Conservation (phyloP, 768 basidiomycete genomes). For the Tricholoma terreum region DNA sequence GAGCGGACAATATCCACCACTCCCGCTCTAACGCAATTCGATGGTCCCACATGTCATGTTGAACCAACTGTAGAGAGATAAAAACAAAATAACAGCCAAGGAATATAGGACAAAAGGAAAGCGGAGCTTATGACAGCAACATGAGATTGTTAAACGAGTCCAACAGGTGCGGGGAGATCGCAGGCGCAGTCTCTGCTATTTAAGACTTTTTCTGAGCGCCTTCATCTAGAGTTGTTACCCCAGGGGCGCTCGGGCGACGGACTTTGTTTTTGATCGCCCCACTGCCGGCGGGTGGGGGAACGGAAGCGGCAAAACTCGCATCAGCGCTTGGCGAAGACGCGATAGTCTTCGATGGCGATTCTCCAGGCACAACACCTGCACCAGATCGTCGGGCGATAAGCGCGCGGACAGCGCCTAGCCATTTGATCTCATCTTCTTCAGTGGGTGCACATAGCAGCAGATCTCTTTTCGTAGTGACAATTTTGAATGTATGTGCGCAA, state of each 20-base stretch:
- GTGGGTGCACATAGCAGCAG: constrained; percentile 88
- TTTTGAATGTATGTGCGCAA: constrained; percentile 79
- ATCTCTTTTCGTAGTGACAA: constrained; percentile 91
- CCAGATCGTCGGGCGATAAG: constrained; percentile 75
- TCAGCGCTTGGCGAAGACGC: constrained; percentile 14
- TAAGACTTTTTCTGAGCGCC: constrained; percentile 16
- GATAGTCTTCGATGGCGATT: constrained; percentile 28
- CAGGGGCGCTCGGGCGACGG: constrained; percentile 46
- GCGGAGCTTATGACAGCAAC: background rate
- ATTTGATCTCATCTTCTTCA: constrained; percentile 98
- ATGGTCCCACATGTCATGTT: background rate
- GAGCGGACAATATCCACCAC: background rate
- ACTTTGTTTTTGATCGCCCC: constrained; percentile 45
- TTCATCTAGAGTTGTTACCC: constrained; percentile 23
- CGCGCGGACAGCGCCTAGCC: constrained; percentile 93
- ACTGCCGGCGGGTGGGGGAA: constrained; percentile 18
- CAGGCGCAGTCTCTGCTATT: constrained; percentile 6
- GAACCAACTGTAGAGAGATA: constrained; percentile 1
- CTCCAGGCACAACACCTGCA: constrained; percentile 48
- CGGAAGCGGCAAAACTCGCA: constrained; percentile 9
- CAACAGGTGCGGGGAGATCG: background rate
- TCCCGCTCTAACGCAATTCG: background rate
- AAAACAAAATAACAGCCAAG: background rate
- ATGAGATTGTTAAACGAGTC: background rate
- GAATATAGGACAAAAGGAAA: background rate